phyloP scores from a whole-genome alignment of 164 flowering plant genomes.

The Dillenia suffruticosa region DNA sequence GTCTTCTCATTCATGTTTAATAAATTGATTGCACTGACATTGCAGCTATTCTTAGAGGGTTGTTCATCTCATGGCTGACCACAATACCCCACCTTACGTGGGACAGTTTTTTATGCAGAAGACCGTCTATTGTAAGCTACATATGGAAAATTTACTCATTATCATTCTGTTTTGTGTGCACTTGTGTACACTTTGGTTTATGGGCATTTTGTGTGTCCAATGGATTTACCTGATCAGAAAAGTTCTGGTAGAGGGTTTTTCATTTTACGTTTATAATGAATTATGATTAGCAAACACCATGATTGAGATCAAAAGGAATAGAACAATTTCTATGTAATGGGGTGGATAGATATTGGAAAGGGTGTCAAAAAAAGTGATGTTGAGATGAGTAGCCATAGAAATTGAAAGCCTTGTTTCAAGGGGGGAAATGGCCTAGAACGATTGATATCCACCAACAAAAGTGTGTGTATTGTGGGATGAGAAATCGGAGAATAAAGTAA shows the following conservation, averaged over 20 bases:
- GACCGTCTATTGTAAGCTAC: too few relatives aligned
- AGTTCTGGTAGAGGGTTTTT: too few relatives aligned
- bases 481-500: slow-evolving; percentile 30
- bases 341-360: slow-evolving; percentile 17
- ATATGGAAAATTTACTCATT: too few relatives aligned
- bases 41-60: too few relatives aligned
- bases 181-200: too few relatives aligned
- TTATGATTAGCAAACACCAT: slow-evolving; percentile 12
- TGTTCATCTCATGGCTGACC: too few relatives aligned
- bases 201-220: too few relatives aligned
- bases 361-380: slow-evolving; percentile 14
- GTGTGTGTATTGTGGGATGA: slow-evolving; percentile 13
- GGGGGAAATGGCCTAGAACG: slow-evolving; percentile 19
- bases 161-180: too few relatives aligned
- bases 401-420: slow-evolving; percentile 26
- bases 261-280: too few relatives aligned
- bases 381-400: slow-evolving; percentile 30
- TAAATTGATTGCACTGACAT: not conserved
- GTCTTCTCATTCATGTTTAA: not conserved
- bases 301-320: slow-evolving; percentile 21
- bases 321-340: slow-evolving; percentile 21
- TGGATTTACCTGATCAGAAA: too few relatives aligned
- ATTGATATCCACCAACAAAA: slow-evolving; percentile 27
- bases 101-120: too few relatives aligned
- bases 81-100: too few relatives aligned